Base-by-base conservation (phyloP, 2,329 filamentous ascomycete species). In the Didymella pomorum region DNA sequence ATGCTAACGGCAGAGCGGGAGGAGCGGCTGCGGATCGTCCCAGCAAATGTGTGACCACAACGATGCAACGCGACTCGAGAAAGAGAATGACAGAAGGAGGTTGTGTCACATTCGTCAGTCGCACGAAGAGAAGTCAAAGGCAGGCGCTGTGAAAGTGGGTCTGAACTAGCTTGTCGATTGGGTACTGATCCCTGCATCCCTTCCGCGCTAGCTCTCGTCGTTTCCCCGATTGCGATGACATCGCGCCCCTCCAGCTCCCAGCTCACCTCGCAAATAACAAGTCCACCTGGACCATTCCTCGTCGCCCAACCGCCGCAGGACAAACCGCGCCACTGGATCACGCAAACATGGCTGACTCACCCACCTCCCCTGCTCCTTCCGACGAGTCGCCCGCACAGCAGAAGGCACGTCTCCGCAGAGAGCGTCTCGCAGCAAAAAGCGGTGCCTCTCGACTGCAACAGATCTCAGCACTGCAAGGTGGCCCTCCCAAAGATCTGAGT, bases 351-450 rank as follows among this genome's bases (percentile, higher is more conserved):
- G 68, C 69, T 12, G 70, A 74, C 37, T 46, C 67, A 18, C 45
- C 70, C 26, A 60, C 66, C 25, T 33, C 67, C 26, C 57, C 65
- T 4, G 62, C 54, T 12, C 52, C 67, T n/a, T 26, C 61, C 3
- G 61, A 68, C 8, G 73, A 76, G 58, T 79, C 80, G 8, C 76
- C 80, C 2, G 78, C 77, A 11, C 81, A 83, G 68, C 69, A 76
- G 57, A 88, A 92, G 77, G 88, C 89, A 35, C 87, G 90, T 45
- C 82, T 92, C 57, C 89, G 91, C 67, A 91, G 92, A 76, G 90
- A 93, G 76, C 87, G 90, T 37, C 85, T 91, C 47, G 89, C 92
- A 75, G 90, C 90, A 57, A 94, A 93, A 81, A 87, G 89, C 59
- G 91, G 89, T 56, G 85, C 87, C 18, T 84, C 87, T 37, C 81